A percentile compares a stretch with the other conserved stretches of the same genome.
Conservation (phyloP, 768 basidiomycete species). For the Suillus hirtellus region DNA sequence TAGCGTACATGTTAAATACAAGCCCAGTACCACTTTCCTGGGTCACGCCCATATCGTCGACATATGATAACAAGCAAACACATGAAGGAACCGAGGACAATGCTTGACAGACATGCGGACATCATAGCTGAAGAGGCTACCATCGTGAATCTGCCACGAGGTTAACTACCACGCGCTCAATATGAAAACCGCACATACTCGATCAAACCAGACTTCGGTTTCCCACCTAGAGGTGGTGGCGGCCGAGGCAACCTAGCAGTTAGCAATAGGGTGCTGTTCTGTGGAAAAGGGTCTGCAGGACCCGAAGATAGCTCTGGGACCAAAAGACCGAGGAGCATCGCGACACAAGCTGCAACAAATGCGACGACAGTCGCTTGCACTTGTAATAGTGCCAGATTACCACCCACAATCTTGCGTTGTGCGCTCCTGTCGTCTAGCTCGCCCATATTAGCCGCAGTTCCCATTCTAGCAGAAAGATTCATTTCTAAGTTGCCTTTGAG, state of each 20-base stretch:
- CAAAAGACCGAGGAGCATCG: constrained; percentile 69
- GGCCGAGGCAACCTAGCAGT: constrained; percentile 23
- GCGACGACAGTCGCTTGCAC: constrained; percentile 92
- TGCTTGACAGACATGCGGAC: constrained; percentile 73
- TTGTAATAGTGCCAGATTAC: constrained; percentile 85
- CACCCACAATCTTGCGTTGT: constrained; percentile 67
- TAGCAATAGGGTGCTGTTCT: constrained; percentile 18
- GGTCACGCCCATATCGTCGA: constrained; percentile 74
- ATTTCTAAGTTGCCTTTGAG: constrained; percentile 99
- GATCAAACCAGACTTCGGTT: constrained; percentile 38
- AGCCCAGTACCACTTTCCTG: constrained; percentile 51
- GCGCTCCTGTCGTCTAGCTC: constrained; percentile 73
- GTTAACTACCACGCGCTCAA: constrained; percentile 11
- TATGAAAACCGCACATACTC: constrained; percentile 33
- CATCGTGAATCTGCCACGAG: constrained; percentile 63
- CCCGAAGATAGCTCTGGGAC: constrained; percentile 40
- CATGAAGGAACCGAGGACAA: constrained; percentile 92
- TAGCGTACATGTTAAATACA: not conserved
- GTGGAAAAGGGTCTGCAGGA: constrained; percentile 7
- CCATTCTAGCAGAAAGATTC: constrained; percentile 95
- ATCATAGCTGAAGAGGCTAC: constrained; percentile 79
- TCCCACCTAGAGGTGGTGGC: constrained; percentile 27
- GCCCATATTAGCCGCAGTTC: constrained; percentile 92
- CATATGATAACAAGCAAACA: constrained; percentile 79
- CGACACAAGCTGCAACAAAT: constrained; percentile 77